Percentiles rank a stretch among this genome's conserved stretches.
These are phyloP conservation scores for Cyclocybe cylindracea DNA, from an alignment of 768 basidiomycete species.

Conservation along the genomic window DNA sequence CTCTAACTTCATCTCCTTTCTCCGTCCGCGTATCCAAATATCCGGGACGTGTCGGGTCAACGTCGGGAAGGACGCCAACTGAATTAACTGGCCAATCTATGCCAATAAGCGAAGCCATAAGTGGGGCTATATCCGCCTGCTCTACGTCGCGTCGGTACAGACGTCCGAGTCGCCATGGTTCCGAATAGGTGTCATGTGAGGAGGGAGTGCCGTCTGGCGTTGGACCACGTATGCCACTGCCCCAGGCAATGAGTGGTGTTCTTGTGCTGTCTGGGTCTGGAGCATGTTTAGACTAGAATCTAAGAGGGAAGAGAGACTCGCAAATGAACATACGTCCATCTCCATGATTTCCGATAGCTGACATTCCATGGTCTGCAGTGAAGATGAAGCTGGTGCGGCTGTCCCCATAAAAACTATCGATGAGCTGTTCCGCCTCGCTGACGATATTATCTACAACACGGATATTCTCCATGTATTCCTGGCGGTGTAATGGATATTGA, in stretches of 20 bases:
- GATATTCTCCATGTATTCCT: constrained; percentile 90
- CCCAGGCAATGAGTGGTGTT: constrained; percentile 85
- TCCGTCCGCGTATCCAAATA: constrained; percentile 51
- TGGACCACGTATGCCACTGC: constrained; percentile 74
- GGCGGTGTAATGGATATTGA: not conserved
- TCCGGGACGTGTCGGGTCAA: constrained; percentile 59
- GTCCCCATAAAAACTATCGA: constrained; percentile 66
- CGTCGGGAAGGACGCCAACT: constrained; percentile 79
- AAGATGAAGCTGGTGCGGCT: constrained; percentile 75
- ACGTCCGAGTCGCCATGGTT: constrained; percentile 58
- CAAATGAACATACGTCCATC: constrained; percentile 63
- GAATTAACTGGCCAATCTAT: constrained; percentile 79
- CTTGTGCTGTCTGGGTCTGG: constrained; percentile 86
- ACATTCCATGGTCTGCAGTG: constrained; percentile 93
- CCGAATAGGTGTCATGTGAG: constrained; percentile 73
- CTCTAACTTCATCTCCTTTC: constrained; percentile 48
- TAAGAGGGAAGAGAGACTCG: not conserved
- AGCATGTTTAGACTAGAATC: not conserved
- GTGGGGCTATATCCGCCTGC: constrained; percentile 78
- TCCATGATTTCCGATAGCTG: constrained; percentile 84
- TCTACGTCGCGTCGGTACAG: constrained; percentile 73
- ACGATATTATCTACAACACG: constrained; percentile 78
- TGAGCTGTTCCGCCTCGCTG: constrained; percentile 57
- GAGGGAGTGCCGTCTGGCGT: constrained; percentile 53
- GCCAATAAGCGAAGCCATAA: constrained; percentile 78